A percentile compares a stretch with the other conserved stretches of the same genome.
Conservation (phyloP, 257 asterid genomes). For the Nicotiana tomentosiformis region DNA sequence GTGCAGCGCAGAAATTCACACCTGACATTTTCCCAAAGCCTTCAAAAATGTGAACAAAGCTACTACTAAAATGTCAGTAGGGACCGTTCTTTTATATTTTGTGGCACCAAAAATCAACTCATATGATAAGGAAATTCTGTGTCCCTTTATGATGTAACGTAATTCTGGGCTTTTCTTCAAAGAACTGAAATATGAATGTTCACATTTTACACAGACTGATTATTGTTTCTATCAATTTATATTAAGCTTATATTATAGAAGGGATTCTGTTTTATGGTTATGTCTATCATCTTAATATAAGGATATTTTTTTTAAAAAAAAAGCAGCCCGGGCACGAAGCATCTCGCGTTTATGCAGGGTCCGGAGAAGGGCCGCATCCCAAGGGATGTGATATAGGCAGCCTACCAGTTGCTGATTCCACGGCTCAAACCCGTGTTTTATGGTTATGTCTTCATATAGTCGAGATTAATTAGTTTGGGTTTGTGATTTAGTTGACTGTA, state of each 20-base stretch:
- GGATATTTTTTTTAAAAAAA: too few relatives aligned
- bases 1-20: conserved; percentile 89
- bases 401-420: too few relatives aligned
- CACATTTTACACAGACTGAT: background rate
- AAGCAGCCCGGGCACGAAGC: too few relatives aligned
- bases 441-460: too few relatives aligned
- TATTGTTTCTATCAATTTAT: background rate
- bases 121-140: background rate
- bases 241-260: background rate
- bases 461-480: too few relatives aligned
- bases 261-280: background rate
- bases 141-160: background rate
- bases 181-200: background rate
- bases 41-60: conserved; percentile 69
- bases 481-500: too few relatives aligned
- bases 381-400: too few relatives aligned
- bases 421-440: too few relatives aligned
- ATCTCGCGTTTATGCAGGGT: too few relatives aligned
- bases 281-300: too few relatives aligned
- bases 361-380: too few relatives aligned
- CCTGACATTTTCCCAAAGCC: conserved; percentile 97
- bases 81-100: background rate
- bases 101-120: background rate
- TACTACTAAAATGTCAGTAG: background rate
- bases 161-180: background rate